phyloP scores from a whole-genome alignment of 805 yeast genomes.

The Candida broadrunensis region DNA sequence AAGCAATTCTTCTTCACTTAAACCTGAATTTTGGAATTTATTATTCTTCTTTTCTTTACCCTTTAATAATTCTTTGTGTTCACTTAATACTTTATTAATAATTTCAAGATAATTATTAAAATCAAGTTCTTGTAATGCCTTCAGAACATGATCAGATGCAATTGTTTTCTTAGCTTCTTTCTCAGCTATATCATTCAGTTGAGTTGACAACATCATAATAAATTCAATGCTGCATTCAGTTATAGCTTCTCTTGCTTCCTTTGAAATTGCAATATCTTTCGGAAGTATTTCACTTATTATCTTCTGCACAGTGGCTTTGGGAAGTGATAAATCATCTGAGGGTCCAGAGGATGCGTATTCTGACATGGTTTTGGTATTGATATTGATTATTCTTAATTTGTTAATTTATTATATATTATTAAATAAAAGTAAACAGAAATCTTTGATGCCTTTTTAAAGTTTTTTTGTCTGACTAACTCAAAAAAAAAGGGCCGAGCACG shows the following conservation, averaged over 20 bases:
- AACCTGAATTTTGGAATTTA: constrained; percentile 89
- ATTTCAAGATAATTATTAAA: constrained; percentile 82
- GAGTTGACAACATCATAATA: constrained; percentile 90
- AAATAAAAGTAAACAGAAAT: no score
- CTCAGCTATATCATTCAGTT: constrained; percentile 94
- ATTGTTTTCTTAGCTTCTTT: constrained; percentile 94
- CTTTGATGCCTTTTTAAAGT: no score
- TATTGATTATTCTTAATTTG: no score
- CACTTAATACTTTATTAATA: constrained; percentile 72
- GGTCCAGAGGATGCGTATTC: constrained; percentile 31
- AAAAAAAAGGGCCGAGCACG: no score
- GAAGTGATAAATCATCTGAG: constrained; percentile 41
- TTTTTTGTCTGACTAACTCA: no score
- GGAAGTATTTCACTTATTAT: constrained; percentile 89
- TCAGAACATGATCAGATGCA: constrained; percentile 92
- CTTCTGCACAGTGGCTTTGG: constrained; percentile 90
- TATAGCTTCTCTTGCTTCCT: constrained; percentile 91
- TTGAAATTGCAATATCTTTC: constrained; percentile 79
- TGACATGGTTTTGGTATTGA: constrained; percentile 23
- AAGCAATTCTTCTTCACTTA: constrained; percentile 87
- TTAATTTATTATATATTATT: no score
- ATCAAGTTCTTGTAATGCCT: constrained; percentile 84
- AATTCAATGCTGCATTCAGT: constrained; percentile 96
- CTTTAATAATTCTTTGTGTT: constrained; percentile 85
- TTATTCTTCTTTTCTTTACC: constrained; percentile 88